A percentile compares a stretch with the other conserved stretches of the same genome.
phyloP scores from a whole-genome alignment of 805 yeast species.

The Cyberlindnera subsufficiens region DNA sequence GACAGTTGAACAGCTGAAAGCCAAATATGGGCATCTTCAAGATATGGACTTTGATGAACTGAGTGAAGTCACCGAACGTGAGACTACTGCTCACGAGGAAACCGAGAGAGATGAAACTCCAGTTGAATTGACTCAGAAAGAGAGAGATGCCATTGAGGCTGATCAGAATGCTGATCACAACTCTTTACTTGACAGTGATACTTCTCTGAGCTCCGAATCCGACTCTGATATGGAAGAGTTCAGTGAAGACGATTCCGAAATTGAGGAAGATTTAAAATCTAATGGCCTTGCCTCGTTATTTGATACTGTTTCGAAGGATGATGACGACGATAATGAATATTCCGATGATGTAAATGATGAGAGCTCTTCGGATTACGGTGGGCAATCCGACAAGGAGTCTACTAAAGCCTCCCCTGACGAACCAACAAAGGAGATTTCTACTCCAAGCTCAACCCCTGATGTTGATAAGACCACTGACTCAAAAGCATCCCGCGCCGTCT shows the following conservation, averaged over 20 bases:
- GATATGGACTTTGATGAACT: conserved; percentile 22
- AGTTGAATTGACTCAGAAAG: conserved; percentile 16
- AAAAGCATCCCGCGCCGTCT: conserved; percentile 5
- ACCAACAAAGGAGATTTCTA: conserved; percentile 11
- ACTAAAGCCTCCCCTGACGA: conserved; percentile 1
- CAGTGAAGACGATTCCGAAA: conserved; percentile 19
- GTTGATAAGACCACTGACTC: conserved; percentile 15
- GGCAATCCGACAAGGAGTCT: conserved; percentile 3
- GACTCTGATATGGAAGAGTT: conserved; percentile 19
- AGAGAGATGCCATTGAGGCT: conserved; percentile 22
- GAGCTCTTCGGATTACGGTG: conserved; percentile 11
- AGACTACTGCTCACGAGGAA: conserved; percentile 16
- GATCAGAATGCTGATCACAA: conserved; percentile 19
- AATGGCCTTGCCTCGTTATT: conserved; percentile 31
- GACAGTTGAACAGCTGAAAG: conserved; percentile 24
- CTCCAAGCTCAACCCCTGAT: conserved; percentile 33
- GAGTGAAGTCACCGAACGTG: conserved; percentile 20
- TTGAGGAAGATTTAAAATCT: conserved; percentile 11
- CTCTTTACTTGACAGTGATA: conserved; percentile 21
- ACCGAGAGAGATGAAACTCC: conserved; percentile 15
- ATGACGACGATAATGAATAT: conserved; percentile 31
- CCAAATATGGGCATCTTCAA: conserved; percentile 22
- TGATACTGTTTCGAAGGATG: conserved; percentile 24
- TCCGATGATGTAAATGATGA: conserved; percentile 20
- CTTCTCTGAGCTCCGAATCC: conserved; percentile 27